These are phyloP conservation scores for Tolypocladium ovalisporum DNA, from an alignment of 2,329 filamentous ascomycete genomes.

Conservation along the genomic window DNA sequence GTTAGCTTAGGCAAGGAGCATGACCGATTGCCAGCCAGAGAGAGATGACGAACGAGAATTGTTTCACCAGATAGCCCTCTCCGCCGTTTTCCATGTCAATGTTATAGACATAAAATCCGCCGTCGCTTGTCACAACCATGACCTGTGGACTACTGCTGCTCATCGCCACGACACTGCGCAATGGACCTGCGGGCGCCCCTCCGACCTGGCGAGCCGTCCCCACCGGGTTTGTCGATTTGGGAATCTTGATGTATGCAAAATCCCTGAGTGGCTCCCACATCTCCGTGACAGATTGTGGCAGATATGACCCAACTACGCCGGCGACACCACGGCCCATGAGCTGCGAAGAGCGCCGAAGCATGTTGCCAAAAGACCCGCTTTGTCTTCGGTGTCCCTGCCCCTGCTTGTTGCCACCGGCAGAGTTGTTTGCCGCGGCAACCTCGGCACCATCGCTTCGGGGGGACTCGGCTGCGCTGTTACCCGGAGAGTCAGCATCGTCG, in stretches of 20 bases:
- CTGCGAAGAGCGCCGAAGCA: conserved; percentile 89
- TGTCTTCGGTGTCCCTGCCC: conserved; percentile 30
- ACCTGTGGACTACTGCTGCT: conserved; percentile 89
- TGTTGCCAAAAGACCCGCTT: conserved; percentile 76
- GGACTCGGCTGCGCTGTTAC: conserved; percentile 40
- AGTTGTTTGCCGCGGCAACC: conserved; percentile 12
- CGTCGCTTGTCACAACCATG: conserved; percentile 96
- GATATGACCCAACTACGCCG: conserved; percentile 79
- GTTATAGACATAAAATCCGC: conserved; percentile 88
- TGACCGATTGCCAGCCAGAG: neutral
- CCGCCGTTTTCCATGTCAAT: conserved; percentile 92
- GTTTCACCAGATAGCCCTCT: conserved; percentile 81
- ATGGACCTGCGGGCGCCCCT: conserved; percentile 33
- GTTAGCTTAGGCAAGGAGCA: conserved; percentile 1
- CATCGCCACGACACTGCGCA: conserved; percentile 94
- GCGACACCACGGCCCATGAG: conserved; percentile 84
- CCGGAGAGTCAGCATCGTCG: conserved; percentile 30
- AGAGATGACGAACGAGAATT: conserved; percentile 68
- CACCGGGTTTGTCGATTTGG: conserved; percentile 36
- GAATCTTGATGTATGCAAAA: conserved; percentile 93
- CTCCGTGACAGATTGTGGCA: conserved; percentile 87
- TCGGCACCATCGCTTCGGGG: conserved; percentile 38
- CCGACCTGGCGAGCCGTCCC: conserved; percentile 12
- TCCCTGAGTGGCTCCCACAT: conserved; percentile 95
- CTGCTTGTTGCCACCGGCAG: conserved; percentile 13